These are phyloP conservation scores for Aspergillus sp. DNA, from an alignment of 2,329 filamentous ascomycete species.

Conservation along the genomic window DNA sequence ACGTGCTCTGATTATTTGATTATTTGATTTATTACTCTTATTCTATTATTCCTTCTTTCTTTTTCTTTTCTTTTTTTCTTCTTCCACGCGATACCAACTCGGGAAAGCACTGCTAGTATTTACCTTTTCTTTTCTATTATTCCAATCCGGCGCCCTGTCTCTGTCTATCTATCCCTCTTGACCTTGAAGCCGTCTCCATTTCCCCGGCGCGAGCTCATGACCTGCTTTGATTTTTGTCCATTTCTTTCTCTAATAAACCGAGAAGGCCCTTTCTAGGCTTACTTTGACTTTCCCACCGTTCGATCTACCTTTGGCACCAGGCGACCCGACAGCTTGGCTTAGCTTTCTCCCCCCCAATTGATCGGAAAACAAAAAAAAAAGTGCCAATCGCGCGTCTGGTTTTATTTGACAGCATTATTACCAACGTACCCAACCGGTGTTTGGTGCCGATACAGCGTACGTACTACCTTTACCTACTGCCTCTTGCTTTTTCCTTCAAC, in stretches of 20 bases:
- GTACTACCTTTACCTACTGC: constrained; percentile 1
- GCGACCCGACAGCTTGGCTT: constrained; percentile 25
- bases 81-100: constrained; percentile 2
- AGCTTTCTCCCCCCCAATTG: constrained; percentile 14
- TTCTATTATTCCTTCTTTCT: constrained; percentile 1
- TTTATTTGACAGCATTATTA: constrained; percentile 5
- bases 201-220: not conserved
- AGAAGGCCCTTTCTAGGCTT: not conserved
- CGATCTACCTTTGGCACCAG: constrained; percentile 15
- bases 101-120: not conserved
- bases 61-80: constrained; percentile 7
- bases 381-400: constrained; percentile 13
- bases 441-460: constrained; percentile 7
- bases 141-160: not conserved
- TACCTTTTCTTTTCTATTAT: not conserved
- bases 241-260: not conserved
- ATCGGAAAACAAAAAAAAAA: constrained; percentile 14
- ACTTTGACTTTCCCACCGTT: constrained; percentile 3
- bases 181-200: not conserved
- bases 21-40: not conserved
- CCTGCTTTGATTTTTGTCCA: not conserved
- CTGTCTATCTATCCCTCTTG: not conserved
- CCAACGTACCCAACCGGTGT: not conserved
- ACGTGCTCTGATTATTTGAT: not conserved
- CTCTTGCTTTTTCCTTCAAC: constrained; percentile 5